These are phyloP conservation scores for Pseudoturritis turrita DNA, from an alignment of 345 rosid species.

Conservation along the genomic window DNA sequence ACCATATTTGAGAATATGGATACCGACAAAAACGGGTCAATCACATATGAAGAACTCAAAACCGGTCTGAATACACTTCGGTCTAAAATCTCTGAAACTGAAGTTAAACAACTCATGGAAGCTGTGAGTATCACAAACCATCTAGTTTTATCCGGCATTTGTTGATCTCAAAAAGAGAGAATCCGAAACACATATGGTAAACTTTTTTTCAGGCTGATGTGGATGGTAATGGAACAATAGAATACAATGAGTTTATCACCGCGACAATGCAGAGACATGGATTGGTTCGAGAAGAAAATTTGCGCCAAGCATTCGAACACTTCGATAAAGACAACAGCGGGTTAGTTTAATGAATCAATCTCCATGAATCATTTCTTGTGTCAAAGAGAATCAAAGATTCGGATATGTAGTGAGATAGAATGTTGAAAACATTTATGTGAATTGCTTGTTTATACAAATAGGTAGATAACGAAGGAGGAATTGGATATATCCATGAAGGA, in stretches of 20 bases:
- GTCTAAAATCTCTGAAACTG: conserved; percentile 61
- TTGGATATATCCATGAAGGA: too few relatives aligned
- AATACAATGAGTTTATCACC: conserved; percentile 67
- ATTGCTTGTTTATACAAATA: too few relatives aligned
- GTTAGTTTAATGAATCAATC: too few relatives aligned
- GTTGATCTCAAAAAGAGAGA: neutral
- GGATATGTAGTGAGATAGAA: too few relatives aligned
- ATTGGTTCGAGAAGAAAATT: conserved; percentile 55
- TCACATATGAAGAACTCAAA: conserved; percentile 70
- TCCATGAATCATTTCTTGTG: too few relatives aligned
- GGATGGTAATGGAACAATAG: conserved; percentile 79
- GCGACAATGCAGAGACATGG: conserved; percentile 67
- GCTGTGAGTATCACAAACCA: conserved; percentile 43
- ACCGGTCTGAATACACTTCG: conserved; percentile 57
- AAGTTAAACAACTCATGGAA: conserved; percentile 76
- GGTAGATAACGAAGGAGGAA: too few relatives aligned
- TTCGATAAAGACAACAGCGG: too few relatives aligned
- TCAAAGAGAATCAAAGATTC: too few relatives aligned
- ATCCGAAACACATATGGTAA: neutral
- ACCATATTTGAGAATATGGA: conserved; percentile 62
- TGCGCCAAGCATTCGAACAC: too few relatives aligned
- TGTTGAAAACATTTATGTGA: too few relatives aligned
- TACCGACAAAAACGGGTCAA: conserved; percentile 66
- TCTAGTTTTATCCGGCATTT: neutral
- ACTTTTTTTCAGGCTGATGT: conserved; percentile 48